phyloP scores from a whole-genome alignment of 2,329 filamentous ascomycete species.

The Pseudogymnoascus sp. region DNA sequence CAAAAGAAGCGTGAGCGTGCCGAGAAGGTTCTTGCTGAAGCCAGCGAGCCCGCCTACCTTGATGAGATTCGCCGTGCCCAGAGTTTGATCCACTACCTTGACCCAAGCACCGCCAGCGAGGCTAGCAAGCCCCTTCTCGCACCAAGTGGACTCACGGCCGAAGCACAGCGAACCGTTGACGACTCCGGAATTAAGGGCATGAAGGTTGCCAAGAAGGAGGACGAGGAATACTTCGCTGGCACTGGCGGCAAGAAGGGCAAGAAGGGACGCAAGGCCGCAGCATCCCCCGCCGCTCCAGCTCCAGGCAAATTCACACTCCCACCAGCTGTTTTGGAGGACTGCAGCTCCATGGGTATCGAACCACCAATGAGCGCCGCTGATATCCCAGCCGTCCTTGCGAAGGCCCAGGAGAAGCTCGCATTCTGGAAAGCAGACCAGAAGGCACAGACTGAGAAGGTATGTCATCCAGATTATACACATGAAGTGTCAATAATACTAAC shows the following conservation, averaged over 20 bases:
- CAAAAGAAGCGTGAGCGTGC: conserved; percentile 71
- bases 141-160: conserved; percentile 68
- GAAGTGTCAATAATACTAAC: conserved; percentile 29
- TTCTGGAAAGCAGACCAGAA: conserved; percentile 90
- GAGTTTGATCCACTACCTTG: conserved; percentile 83
- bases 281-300: conserved; percentile 41
- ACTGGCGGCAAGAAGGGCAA: conserved; percentile 76
- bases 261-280: conserved; percentile 68
- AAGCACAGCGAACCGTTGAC: conserved; percentile 77
- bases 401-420: conserved; percentile 84
- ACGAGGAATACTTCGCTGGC: conserved; percentile 75
- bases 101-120: conserved; percentile 62
- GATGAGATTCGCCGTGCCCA: conserved; percentile 89
- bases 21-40: conserved; percentile 70
- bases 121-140: conserved; percentile 54
- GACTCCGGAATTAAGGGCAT: conserved; percentile 79
- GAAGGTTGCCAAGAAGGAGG: conserved; percentile 77
- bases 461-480: not conserved
- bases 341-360: conserved; percentile 74
- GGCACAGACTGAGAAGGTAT: conserved; percentile 80
- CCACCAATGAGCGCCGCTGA: conserved; percentile 82
- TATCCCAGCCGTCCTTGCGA: conserved; percentile 71
- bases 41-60: conserved; percentile 78
- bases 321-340: conserved; percentile 86
- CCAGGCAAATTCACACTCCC: conserved; percentile 72